A percentile compares a stretch with the other conserved stretches of the same genome.
These are phyloP conservation scores for Hanseniaspora clermontiae DNA, from an alignment of 805 yeast genomes.

Conservation along the genomic window DNA sequence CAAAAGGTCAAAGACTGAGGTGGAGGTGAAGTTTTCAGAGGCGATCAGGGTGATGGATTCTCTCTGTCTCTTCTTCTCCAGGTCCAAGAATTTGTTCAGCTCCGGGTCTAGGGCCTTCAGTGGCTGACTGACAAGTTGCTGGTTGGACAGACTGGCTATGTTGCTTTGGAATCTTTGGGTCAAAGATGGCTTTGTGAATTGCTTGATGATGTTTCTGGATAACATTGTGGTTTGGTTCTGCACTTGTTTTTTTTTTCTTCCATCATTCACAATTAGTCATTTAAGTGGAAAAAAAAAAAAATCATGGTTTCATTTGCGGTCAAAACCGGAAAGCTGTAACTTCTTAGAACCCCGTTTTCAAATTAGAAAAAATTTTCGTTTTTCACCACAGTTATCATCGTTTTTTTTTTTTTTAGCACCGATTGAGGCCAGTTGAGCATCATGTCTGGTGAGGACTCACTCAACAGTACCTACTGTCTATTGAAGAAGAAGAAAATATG, in stretches of 20 bases:
- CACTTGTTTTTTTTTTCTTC: neutral
- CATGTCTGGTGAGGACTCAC: too few relatives aligned
- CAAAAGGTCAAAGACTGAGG: conserved; percentile 82
- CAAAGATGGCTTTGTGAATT: conserved; percentile 1
- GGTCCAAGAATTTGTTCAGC: conserved; percentile 61
- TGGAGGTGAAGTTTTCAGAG: conserved; percentile 90
- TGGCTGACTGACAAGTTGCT: conserved; percentile 42
- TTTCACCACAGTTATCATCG: too few relatives aligned
- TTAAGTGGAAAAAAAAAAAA: neutral
- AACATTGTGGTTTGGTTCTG: neutral
- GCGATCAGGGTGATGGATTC: conserved; percentile 88
- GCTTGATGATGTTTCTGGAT: conserved; percentile 5
- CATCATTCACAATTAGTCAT: neutral
- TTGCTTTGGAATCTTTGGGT: conserved; percentile 5
- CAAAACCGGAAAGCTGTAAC: neutral
- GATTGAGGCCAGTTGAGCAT: too few relatives aligned
- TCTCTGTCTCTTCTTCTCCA: conserved; percentile 76
- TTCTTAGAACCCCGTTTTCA: too few relatives aligned
- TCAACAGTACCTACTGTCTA: too few relatives aligned
- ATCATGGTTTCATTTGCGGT: neutral
- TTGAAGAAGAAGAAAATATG: too few relatives aligned
- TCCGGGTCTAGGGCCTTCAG: conserved; percentile 72
- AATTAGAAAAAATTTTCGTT: too few relatives aligned
- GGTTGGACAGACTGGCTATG: conserved; percentile 15
- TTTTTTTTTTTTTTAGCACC: too few relatives aligned